Evolutionary conservation across 2,329 filamentous ascomycete species (phyloP).

Genomic region (Clonostachys solani): DNA sequence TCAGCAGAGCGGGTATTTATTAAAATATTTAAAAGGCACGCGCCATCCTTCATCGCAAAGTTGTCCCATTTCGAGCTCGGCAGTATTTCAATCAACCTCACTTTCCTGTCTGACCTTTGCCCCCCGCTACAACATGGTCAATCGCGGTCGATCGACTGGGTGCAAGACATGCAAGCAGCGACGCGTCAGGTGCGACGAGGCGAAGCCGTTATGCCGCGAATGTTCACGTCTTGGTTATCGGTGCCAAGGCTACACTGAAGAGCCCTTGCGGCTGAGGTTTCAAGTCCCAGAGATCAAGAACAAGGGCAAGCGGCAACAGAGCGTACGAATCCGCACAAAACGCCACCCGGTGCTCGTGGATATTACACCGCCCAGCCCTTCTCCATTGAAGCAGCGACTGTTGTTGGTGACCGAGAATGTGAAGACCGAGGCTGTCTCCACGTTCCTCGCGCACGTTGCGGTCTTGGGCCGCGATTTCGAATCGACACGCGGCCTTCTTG

Average conservation of each 20-base stretch:
- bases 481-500: conserved; percentile 9
- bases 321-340: no score
- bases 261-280: conserved; percentile 5
- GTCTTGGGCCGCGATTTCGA: conserved; percentile 7
- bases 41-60: no score
- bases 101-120: neutral
- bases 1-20: neutral
- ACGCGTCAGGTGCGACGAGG: conserved; percentile 22
- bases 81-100: no score
- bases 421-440: conserved; percentile 1
- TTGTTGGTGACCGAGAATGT: no score
- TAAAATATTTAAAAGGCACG: no score
- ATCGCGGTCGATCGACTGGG: neutral
- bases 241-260: neutral
- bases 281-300: neutral
- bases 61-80: no score
- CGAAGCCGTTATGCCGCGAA: conserved; percentile 13
- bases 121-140: conserved; percentile 1
- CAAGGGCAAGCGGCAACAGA: neutral
- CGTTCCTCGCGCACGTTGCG: conserved; percentile 8
- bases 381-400: neutral
- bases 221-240: neutral
- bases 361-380: neutral
- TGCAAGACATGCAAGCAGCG: conserved; percentile 12
- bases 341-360: neutral